Percentiles rank a stretch among this genome's conserved stretches.
These are phyloP conservation scores for Heliosperma pusillum DNA, from an alignment of 148 eudicot species.

Conservation along the genomic window DNA sequence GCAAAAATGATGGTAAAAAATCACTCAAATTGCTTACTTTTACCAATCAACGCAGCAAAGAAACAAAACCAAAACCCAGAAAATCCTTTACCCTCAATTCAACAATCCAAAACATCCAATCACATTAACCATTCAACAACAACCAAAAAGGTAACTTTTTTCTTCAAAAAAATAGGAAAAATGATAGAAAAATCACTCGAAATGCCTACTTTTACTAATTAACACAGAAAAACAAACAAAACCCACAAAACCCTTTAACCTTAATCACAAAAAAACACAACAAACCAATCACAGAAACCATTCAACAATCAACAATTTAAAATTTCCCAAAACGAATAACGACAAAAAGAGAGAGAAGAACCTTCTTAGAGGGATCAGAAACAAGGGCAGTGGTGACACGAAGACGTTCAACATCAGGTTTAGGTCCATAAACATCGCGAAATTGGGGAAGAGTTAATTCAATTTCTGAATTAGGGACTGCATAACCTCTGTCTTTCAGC, in stretches of 20 bases:
- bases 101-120: background rate
- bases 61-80: background rate
- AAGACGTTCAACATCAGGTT: slow-evolving; percentile 61
- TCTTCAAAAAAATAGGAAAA: background rate
- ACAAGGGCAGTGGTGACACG: slow-evolving; percentile 51
- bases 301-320: background rate
- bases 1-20: too few species aligned
- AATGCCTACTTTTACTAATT: background rate
- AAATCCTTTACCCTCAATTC: background rate
- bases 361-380: slow-evolving; percentile 59
- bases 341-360: slow-evolving; percentile 2
- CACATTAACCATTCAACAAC: background rate
- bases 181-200: background rate
- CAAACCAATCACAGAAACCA: background rate
- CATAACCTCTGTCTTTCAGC: slow-evolving; percentile 79
- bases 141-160: too few species aligned
- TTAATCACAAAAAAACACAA: background rate
- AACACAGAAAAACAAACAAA: background rate
- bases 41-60: too few species aligned
- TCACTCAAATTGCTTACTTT: too few species aligned
- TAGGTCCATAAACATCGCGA: slow-evolving; percentile 45
- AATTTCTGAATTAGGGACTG: slow-evolving; percentile 53
- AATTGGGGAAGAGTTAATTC: slow-evolving; percentile 50
- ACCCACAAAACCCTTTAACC: background rate
- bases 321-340: background rate